phyloP scores from a whole-genome alignment of 2,329 filamentous ascomycete genomes.

The Nannizzia gypsea region DNA sequence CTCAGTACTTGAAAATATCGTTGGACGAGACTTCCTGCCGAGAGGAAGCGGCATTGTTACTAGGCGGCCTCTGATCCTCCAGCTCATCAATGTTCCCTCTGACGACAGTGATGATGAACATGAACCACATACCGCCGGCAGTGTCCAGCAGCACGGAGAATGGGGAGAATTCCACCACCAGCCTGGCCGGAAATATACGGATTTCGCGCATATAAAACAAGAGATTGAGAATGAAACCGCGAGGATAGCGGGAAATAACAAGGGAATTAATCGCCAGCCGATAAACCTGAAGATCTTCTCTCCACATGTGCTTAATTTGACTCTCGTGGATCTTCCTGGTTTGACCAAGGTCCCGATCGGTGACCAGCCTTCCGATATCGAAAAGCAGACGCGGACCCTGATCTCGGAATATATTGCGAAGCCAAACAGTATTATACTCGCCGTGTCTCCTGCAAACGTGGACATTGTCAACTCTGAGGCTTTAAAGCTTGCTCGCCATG shows the following conservation, averaged over 20 bases:
- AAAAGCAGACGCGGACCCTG: conserved; percentile 93
- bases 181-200: conserved; percentile 73
- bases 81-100: conserved; percentile 89
- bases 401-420: conserved; percentile 98
- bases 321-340: conserved; percentile 87
- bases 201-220: conserved; percentile 85
- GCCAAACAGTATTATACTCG: conserved; percentile 94
- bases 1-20: conserved; percentile 96
- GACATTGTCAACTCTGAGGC: conserved; percentile 98
- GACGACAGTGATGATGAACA: conserved; percentile 59
- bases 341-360: conserved; percentile 97
- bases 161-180: conserved; percentile 98
- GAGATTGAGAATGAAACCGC: conserved; percentile 97
- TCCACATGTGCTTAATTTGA: conserved; percentile 89
- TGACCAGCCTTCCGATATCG: conserved; percentile 93
- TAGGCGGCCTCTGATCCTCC: conserved; percentile 81
- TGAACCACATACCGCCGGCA: conserved; percentile 66
- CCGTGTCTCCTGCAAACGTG: conserved; percentile 93
- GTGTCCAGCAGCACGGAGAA: conserved; percentile 53
- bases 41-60: conserved; percentile 96
- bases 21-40: conserved; percentile 91
- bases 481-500: conserved; percentile 89
- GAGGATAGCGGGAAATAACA: conserved; percentile 90
- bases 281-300: conserved; percentile 99
- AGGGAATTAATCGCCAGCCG: conserved; percentile 92